Base-by-base conservation (phyloP, 495 filamentous ascomycete genomes). In the Stereocaulon alpinum region DNA sequence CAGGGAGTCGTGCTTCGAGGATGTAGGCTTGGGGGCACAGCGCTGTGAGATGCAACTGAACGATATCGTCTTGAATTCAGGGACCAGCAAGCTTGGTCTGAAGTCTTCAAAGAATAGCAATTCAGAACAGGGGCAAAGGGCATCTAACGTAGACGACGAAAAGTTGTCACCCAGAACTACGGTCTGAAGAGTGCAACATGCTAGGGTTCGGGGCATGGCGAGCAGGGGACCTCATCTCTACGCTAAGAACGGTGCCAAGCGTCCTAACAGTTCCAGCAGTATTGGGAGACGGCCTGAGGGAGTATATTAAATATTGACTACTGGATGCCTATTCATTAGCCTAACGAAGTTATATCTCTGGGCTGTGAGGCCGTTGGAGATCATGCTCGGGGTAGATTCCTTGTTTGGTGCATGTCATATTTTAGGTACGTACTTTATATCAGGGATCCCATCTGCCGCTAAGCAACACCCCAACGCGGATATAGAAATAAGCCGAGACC, bases 231-330 rank as follows among this genome's bases (percentile, higher is more conserved):
- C 6, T 29, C 11, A 27, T 50, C 27, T 50, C 10, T 50, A 29
- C 30, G 49, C 49, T 37, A 52, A 52, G 34, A 52, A 52, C 49
- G 49, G n/a, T 18, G 29, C 32, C n/a, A 52, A 52, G 49, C 49
- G n/a, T 6, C 49, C 9, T 18, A 7, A 52, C 27, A 29, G 14
- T 52, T 15, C 49, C 30, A 4, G 17, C 9, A 52, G 11, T 11
- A 30, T 49, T 29, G 42, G 12, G 22, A 17, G 32, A n/a, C 49
- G 1, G 3, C 9, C 34, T n/a, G 30, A 18, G 12, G 18, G 27
- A 15, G 49, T n/a, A 17, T 49, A 6, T 10, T 34, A 6, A 34
- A 34, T 34, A 6, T 37, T 12, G 12, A 11, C 34, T 37, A 9
- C 3, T 37, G 34, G 34, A 37, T 37, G 7, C 2, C 34, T 37